These are phyloP conservation scores for Tolypocladium tropicale DNA, from an alignment of 2,329 filamentous ascomycete genomes.

Conservation along the genomic window DNA sequence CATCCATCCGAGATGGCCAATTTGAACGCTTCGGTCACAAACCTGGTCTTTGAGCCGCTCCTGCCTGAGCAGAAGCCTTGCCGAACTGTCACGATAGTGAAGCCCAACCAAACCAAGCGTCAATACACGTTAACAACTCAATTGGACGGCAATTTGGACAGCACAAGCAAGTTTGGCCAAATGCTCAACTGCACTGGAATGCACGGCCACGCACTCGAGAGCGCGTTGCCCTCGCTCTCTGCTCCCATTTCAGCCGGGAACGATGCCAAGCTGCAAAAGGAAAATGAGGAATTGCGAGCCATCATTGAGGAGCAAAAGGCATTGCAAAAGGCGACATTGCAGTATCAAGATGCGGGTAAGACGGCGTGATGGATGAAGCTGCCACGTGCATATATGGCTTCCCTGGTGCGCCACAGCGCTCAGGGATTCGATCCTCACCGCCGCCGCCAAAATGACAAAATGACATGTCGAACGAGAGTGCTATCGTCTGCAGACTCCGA, in stretches of 20 bases:
- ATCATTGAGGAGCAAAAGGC: conserved; percentile 32
- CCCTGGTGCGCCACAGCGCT: background rate
- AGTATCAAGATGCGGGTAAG: background rate
- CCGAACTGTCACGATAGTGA: conserved; percentile 55
- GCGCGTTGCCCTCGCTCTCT: conserved; percentile 36
- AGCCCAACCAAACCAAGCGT: conserved; percentile 62
- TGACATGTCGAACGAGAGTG: background rate
- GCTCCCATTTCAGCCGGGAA: conserved; percentile 12
- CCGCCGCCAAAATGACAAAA: background rate
- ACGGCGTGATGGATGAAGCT: background rate
- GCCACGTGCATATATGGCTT: background rate
- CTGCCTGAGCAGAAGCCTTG: conserved; percentile 28
- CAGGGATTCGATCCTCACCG: background rate
- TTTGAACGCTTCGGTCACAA: conserved; percentile 74
- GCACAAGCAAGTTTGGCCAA: conserved; percentile 31
- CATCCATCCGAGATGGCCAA: conserved; percentile 58
- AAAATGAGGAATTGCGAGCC: conserved; percentile 33
- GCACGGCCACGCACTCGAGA: conserved; percentile 33
- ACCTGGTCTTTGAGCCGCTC: conserved; percentile 63
- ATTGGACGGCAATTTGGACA: conserved; percentile 35
- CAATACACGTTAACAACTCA: conserved; percentile 58
- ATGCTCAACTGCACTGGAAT: conserved; percentile 38
- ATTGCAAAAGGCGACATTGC: conserved; percentile 11
- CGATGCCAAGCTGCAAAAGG: conserved; percentile 17
- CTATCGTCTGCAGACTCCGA: no score